Percentiles rank a stretch among this genome's conserved stretches.
Conservation (phyloP, 331 rosid species). For the Malus hybrid region DNA sequence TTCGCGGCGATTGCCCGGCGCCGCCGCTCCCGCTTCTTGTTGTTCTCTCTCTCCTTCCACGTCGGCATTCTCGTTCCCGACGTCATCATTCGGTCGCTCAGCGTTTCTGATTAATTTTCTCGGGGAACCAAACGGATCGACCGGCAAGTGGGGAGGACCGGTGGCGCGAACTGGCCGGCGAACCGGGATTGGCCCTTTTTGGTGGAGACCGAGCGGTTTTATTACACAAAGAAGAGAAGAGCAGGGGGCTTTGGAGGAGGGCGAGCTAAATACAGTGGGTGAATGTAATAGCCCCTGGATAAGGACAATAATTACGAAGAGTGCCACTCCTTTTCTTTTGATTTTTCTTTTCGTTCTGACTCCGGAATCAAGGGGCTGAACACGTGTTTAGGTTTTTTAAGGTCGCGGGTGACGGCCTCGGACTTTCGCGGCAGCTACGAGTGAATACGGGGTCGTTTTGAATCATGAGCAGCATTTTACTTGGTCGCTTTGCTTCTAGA, state of each 20-base stretch:
- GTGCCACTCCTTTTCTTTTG: constrained; percentile 5
- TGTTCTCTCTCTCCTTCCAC: constrained; percentile 99
- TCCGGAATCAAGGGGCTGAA: constrained; percentile 34
- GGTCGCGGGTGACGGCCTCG: not conserved
- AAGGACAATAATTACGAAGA: not conserved
- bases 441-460: constrained; percentile 13
- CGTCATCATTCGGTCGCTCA: constrained; percentile 38
- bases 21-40: constrained; percentile 88
- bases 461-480: too few species aligned
- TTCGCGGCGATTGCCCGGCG: constrained; percentile 96
- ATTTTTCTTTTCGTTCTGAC: not conserved
- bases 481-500: not conserved
- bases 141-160: not conserved
- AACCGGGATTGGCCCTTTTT: not conserved
- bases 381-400: constrained; percentile 43
- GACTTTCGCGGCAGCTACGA: not conserved
- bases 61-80: constrained; percentile 91
- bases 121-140: not conserved
- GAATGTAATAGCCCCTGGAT: not conserved
- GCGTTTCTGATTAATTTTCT: not conserved
- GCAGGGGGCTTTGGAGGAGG: not conserved
- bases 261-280: constrained; percentile 21
- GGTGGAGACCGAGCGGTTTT: not conserved
- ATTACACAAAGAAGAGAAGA: not conserved
- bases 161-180: not conserved